Evolutionary conservation across 2,329 filamentous ascomycete genomes (phyloP), one percentile per base, ranked within the genome.

Genomic region (Aurifilum marmelostoma): DNA sequence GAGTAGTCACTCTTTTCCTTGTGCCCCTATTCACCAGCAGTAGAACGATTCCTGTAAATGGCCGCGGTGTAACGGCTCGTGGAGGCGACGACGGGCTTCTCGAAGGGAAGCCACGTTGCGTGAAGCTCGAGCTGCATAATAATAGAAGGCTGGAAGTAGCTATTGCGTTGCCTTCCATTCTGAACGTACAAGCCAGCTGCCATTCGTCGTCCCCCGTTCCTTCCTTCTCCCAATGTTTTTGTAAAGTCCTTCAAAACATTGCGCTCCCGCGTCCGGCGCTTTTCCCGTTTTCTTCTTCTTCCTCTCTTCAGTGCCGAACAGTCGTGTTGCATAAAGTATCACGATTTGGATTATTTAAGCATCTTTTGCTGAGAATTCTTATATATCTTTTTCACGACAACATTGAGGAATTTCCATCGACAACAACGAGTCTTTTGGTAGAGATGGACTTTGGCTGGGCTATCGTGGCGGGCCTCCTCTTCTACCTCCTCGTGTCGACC

Each of bases 401-500:
- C 3, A 7, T 47, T 47, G 43, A 47, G 43, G 43, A 21, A 47
- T 47, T 47, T n/a, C 43, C 8, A n/a, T 7, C 43, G 43, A 47
- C 43, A n/a, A 9, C 9, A 8, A 9, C 43, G 43, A 47, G 43
- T 47, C 21, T 47, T 47, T 47, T 47, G 43, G 43, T 47, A n/a
- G 43, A 21, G 43, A 47, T 47, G 43, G 43, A 47, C 6, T 47
- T n/a, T n/a, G 68, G 61, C 0, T 64, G 52, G 61, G 7, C 65
- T 47, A 37, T 68, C 61, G 27, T 68, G 50, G 61, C 60, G 52
- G 61, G 66, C 47, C 8, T 68, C 62, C 60, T 68, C 50, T 27
- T 32, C 43, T 68, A 68, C 39, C 66, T 68, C 66, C 9, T 63
- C 52, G 66, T 59, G 61, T 68, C 66, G 14, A 18, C 66, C 3